Evolutionary conservation across 2,329 filamentous ascomycete species (phyloP), one percentile per base, ranked within the genome.

Genomic region (Orbilia blumenaviensis): DNA sequence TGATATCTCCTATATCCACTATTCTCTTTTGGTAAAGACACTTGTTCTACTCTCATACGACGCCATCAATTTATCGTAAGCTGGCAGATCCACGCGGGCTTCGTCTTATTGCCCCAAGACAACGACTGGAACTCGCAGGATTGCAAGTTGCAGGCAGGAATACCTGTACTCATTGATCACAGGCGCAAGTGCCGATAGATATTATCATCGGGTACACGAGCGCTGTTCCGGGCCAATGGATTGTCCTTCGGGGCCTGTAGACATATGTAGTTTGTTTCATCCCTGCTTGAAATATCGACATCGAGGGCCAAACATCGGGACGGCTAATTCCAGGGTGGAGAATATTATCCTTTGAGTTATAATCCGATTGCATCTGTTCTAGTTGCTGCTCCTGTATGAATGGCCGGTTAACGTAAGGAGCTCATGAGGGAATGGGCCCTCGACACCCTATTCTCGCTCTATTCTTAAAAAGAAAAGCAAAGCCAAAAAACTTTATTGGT

Each of bases 261-360:
- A n/a, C n/a, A n/a, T n/a, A n/a, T n/a, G n/a, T n/a, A 10, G 3
- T 7, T 23, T 5, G 52, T 38, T 56, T 21, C 32, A 38, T 18
- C n/a, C 18, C 8, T 25, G 18, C 9, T 8, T 38, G 10, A 38
- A 36, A 7, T 12, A 32, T 38, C 36, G 32, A 56, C 10, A 56
- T 25, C 48, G 16, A 25, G 16, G 29, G 9, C 1, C 8, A 18
- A 56, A 25, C n/a, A 1, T 6, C n/a, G 14, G 32, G 16, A 56
- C 52, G 52, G 52, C 29, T 56, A 56, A 56, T 56, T 38, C 32
- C 52, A 25, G 16, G 5, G 32, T 56, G 29, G 52, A n/a, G 16
- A 23, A 4, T 10, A 36, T 38, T 56, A 18, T 56, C 32, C 18
- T 36, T 3, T 38, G 32, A 38, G 52, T 38, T 56, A 56, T 56